Evolutionary conservation across 352 stramenopile genomes (phyloP).

Genomic region (Aphanomyces invadans): DNA sequence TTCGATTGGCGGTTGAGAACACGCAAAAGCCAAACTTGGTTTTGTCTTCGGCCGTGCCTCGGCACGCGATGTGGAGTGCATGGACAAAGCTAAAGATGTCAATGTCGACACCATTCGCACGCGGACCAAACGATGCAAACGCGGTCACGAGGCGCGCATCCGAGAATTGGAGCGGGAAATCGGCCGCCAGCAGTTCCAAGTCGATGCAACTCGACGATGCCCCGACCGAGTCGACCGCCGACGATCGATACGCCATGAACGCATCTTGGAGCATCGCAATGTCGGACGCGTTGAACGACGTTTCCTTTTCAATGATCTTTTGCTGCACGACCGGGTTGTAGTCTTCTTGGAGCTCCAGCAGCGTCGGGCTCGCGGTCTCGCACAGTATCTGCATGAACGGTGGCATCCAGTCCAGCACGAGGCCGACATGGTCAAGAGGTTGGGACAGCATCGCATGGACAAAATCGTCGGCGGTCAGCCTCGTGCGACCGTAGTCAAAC

Average conservation of each 20-base stretch:
- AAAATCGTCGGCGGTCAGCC: conserved; percentile 70
- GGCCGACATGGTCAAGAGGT: conserved; percentile 32
- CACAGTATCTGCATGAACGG: conserved; percentile 80
- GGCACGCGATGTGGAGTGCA: conserved; percentile 64
- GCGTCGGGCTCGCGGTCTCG: conserved; percentile 61
- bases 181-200: conserved; percentile 61
- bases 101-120: conserved; percentile 70
- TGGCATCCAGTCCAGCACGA: conserved; percentile 77
- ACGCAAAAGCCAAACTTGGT: conserved; percentile 71
- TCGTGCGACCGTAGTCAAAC: conserved; percentile 72
- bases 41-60: conserved; percentile 63
- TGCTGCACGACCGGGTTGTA: conserved; percentile 84
- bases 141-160: conserved; percentile 68
- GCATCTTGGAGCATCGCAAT: conserved; percentile 72
- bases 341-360: conserved; percentile 81
- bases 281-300: conserved; percentile 68
- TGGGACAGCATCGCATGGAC: conserved; percentile 37
- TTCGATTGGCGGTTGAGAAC: conserved; percentile 56
- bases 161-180: conserved; percentile 81
- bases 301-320: conserved; percentile 81
- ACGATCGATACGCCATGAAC: conserved; percentile 76
- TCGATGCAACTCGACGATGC: conserved; percentile 62
- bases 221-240: too few relatives aligned
- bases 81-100: conserved; percentile 85
- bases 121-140: conserved; percentile 70